phyloP scores from a whole-genome alignment of 345 rosid species.

The Eucalyptus polybractea region DNA sequence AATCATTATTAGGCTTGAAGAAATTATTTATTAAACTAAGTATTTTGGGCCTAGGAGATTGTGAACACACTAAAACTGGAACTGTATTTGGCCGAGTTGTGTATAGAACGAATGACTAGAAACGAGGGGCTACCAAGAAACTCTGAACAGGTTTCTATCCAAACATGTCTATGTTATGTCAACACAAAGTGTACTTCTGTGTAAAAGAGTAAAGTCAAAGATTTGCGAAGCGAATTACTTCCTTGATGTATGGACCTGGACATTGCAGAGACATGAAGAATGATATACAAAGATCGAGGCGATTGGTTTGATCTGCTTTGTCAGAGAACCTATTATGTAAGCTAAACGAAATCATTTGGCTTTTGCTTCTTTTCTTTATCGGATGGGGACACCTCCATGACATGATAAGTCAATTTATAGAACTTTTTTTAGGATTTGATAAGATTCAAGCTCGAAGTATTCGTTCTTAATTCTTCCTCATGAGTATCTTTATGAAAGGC shows the following conservation, averaged over 20 bases:
- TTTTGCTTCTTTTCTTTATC: background rate
- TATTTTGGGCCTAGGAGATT: background rate
- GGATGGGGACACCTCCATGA: background rate
- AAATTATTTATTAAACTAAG: background rate
- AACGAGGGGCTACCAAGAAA: background rate
- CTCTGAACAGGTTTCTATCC: background rate
- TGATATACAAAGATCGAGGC: background rate
- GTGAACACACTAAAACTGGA: no score
- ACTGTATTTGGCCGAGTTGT: background rate
- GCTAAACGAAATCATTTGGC: background rate
- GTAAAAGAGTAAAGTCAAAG: background rate
- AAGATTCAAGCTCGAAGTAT: background rate
- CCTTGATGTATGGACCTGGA: background rate
- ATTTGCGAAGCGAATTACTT: background rate
- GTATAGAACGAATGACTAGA: background rate
- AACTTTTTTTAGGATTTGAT: background rate
- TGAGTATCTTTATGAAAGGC: background rate
- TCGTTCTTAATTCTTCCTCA: background rate
- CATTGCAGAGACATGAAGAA: background rate
- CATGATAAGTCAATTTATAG: background rate
- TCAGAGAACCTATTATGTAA: background rate
- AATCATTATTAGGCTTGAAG: background rate
- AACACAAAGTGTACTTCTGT: background rate
- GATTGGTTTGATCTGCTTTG: background rate
- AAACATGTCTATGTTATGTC: background rate